Percentiles rank a stretch among this genome's conserved stretches.
Evolutionary conservation across 2,329 filamentous ascomycete genomes (phyloP).

Genomic region (Aspergillus phoenicis): DNA sequence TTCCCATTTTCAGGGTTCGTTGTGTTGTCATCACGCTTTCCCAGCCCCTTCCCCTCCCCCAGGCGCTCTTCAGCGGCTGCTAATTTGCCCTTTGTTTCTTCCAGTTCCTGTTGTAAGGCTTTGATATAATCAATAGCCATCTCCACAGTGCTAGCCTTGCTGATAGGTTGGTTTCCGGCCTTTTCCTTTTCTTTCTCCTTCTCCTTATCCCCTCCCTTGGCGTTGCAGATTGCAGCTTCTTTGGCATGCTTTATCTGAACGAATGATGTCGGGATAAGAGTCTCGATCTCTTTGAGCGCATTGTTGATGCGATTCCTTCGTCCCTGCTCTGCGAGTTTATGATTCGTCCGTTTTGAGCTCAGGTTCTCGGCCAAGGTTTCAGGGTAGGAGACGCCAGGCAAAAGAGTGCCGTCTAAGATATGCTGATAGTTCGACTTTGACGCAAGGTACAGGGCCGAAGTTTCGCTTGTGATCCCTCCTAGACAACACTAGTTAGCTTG

Average conservation of each 20-base stretch:
- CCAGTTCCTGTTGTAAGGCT: slow-evolving; percentile 72
- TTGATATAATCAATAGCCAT: slow-evolving; percentile 95
- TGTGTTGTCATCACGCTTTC: not conserved
- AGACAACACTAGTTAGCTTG: slow-evolving; percentile 14
- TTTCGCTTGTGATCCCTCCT: slow-evolving; percentile 56
- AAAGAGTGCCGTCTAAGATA: slow-evolving; percentile 86
- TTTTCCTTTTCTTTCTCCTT: slow-evolving; percentile 55
- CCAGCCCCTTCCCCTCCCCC: slow-evolving; percentile 14
- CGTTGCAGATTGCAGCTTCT: slow-evolving; percentile 43
- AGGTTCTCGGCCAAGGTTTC: slow-evolving; percentile 89
- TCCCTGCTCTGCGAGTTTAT: slow-evolving; percentile 97
- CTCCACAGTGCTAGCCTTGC: slow-evolving; percentile 97
- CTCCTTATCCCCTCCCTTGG: slow-evolving; percentile 47
- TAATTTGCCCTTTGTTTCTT: slow-evolving; percentile 65
- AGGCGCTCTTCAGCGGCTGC: slow-evolving; percentile 67
- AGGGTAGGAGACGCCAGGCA: slow-evolving; percentile 88
- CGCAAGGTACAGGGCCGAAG: slow-evolving; percentile 74
- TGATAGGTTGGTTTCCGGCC: slow-evolving; percentile 63
- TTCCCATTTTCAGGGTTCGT: slow-evolving; percentile 2
- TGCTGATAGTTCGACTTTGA: slow-evolving; percentile 99
- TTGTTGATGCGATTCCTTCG: slow-evolving; percentile 93
- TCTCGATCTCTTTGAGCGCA: slow-evolving; percentile 87
- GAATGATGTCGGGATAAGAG: slow-evolving; percentile 68
- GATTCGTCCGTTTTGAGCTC: slow-evolving; percentile 93
- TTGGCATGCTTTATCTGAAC: slow-evolving; percentile 47